These are phyloP conservation scores for Thermochaetoides thermophila DNA, from an alignment of 495 filamentous ascomycete species.

Conservation along the genomic window DNA sequence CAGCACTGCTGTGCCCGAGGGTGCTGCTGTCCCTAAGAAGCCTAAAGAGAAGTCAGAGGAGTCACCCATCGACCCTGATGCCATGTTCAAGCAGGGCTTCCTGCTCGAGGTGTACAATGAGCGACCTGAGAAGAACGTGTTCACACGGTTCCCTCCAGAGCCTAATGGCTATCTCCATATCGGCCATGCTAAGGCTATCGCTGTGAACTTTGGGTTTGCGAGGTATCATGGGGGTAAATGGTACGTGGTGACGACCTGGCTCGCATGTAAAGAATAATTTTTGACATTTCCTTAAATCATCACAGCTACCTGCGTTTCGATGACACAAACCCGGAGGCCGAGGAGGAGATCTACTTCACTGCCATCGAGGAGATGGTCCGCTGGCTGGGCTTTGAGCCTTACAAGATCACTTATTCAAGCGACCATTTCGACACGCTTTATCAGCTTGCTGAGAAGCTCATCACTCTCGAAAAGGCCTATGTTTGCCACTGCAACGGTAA, in stretches of 20 bases:
- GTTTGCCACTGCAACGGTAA: slow-evolving; percentile 37
- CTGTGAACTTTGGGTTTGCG: slow-evolving; percentile 93
- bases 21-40: slow-evolving; percentile 27
- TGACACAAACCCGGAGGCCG: slow-evolving; percentile 74
- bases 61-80: slow-evolving; percentile 43
- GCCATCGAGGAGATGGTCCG: slow-evolving; percentile 64
- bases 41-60: slow-evolving; percentile 30
- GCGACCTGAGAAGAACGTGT: slow-evolving; percentile 46
- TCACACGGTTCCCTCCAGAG: slow-evolving; percentile 87
- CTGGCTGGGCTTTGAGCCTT: slow-evolving; percentile 73
- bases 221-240: slow-evolving; percentile 63
- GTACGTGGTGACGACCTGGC: slow-evolving; percentile 15
- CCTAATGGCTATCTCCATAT: slow-evolving; percentile 75
- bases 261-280: too few species aligned
- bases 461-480: slow-evolving; percentile 59
- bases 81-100: slow-evolving; percentile 78
- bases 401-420: slow-evolving; percentile 57
- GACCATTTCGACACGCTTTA: slow-evolving; percentile 84
- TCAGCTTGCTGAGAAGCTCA: slow-evolving; percentile 74
- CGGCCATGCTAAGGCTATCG: slow-evolving; percentile 82
- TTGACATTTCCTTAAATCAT: too few species aligned
- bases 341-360: slow-evolving; percentile 64
- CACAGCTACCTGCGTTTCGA: slow-evolving; percentile 51
- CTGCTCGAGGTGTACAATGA: slow-evolving; percentile 67
- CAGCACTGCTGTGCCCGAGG: slow-evolving; percentile 5